Evolutionary conservation across 2,329 filamentous ascomycete species (phyloP).

Genomic region (Trichophyton mentagrophytes): DNA sequence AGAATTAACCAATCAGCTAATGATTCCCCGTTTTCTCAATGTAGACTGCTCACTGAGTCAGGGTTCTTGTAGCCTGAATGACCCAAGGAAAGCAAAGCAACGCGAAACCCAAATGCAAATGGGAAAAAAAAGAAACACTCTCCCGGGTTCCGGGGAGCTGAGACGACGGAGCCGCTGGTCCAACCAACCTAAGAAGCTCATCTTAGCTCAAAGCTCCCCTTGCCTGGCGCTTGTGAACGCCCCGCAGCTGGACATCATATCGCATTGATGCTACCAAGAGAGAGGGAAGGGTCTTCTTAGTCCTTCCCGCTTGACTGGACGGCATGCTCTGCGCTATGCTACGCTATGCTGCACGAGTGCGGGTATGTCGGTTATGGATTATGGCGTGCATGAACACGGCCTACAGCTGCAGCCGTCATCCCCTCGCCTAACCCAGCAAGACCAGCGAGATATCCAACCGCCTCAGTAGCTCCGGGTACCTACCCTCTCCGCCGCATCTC

Average conservation of each 20-base stretch:
- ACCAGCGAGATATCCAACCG: too few species aligned
- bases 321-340: background rate
- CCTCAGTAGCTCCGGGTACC: background rate
- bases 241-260: background rate
- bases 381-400: conserved; percentile 1
- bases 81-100: background rate
- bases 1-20: conserved; percentile 22
- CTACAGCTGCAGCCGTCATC: background rate
- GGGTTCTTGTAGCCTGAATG: conserved; percentile 30
- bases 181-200: background rate
- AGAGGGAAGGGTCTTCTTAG: too few species aligned
- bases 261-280: too few species aligned
- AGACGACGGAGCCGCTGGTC: background rate
- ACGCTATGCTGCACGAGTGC: background rate
- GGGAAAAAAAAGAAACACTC: too few species aligned
- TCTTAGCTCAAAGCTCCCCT: background rate
- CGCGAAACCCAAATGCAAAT: too few species aligned
- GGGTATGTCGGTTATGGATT: background rate
- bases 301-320: too few species aligned
- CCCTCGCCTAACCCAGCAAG: too few species aligned
- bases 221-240: background rate
- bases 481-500: background rate
- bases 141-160: background rate
- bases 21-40: conserved; percentile 16
- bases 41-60: conserved; percentile 38